Percentiles rank a stretch among this genome's conserved stretches.
Conservation (phyloP, 2,329 filamentous ascomycete genomes). For the Aspergillus hortae region DNA sequence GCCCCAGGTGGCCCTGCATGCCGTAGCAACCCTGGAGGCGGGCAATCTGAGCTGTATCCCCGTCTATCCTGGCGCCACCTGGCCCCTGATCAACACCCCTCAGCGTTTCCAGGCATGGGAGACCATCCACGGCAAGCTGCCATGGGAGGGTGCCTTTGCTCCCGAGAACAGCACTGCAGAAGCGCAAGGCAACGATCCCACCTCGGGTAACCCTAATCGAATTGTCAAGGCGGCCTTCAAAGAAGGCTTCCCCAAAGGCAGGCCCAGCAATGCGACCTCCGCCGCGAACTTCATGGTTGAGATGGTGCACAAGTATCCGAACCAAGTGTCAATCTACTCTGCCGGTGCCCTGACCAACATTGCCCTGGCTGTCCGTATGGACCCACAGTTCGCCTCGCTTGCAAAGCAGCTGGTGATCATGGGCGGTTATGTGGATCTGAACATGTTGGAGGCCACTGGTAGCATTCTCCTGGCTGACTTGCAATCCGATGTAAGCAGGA, state of each 20-base stretch:
- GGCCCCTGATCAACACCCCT: constrained; percentile 47
- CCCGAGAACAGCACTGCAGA: constrained; percentile 44
- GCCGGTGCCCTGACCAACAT: constrained; percentile 50
- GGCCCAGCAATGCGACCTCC: constrained; percentile 31
- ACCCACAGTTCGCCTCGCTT: constrained; percentile 45
- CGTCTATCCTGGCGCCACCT: constrained; percentile 46
- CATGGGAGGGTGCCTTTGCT: constrained; percentile 47
- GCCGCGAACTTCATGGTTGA: constrained; percentile 49
- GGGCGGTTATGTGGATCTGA: constrained; percentile 48
- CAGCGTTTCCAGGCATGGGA: constrained; percentile 45
- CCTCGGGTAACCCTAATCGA: constrained; percentile 42
- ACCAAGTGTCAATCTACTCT: constrained; percentile 48
- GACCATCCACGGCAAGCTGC: constrained; percentile 41
- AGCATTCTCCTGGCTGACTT: constrained; percentile 23
- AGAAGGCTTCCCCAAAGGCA: constrained; percentile 47
- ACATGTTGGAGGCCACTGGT: constrained; percentile 30
- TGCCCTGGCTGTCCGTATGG: constrained; percentile 46
- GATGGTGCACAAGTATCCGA: constrained; percentile 48
- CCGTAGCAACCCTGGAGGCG: constrained; percentile 45
- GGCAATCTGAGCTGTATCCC: constrained; percentile 49
- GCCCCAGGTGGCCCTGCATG: constrained; percentile 44
- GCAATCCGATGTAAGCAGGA: constrained; percentile 23
- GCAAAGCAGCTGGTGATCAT: constrained; percentile 49
- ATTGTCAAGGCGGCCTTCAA: constrained; percentile 41
- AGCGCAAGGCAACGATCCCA: constrained; percentile 43